These are phyloP conservation scores for Geotrichum klebahnii DNA, from an alignment of 1,139 yeast genomes.

Conservation along the genomic window DNA sequence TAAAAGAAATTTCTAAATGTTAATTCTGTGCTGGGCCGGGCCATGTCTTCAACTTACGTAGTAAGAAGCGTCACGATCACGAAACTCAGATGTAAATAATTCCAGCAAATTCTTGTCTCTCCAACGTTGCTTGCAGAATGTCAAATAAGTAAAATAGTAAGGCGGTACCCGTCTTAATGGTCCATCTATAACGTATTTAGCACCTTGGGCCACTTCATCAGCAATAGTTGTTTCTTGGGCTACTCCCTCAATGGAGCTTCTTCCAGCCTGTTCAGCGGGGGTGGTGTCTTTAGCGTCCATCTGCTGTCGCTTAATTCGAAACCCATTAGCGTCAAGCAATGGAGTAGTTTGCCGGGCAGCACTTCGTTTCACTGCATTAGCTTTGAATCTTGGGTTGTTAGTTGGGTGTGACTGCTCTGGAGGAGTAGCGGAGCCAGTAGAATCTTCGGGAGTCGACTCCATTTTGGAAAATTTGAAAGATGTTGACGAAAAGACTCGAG, in stretches of 20 bases:
- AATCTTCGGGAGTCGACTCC: background rate
- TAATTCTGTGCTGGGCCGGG: background rate
- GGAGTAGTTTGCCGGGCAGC: slow-evolving; percentile 15
- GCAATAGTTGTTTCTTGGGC: slow-evolving; percentile 28
- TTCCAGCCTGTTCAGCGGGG: slow-evolving; percentile 19
- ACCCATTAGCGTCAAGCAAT: slow-evolving; percentile 31
- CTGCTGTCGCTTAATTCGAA: slow-evolving; percentile 31
- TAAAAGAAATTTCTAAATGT: slow-evolving; percentile 1
- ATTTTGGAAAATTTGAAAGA: background rate
- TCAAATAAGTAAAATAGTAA: slow-evolving; percentile 80
- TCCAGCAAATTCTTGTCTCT: slow-evolving; percentile 66
- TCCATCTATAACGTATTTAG: slow-evolving; percentile 40
- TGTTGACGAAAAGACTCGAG: background rate
- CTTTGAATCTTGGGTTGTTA: slow-evolving; percentile 10
- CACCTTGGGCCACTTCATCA: slow-evolving; percentile 39
- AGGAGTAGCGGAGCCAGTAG: background rate
- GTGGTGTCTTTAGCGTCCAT: slow-evolving; percentile 25
- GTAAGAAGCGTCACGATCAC: slow-evolving; percentile 70
- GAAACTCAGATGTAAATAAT: slow-evolving; percentile 75
- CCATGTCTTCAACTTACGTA: slow-evolving; percentile 46
- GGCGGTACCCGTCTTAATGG: slow-evolving; percentile 70
- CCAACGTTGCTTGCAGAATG: slow-evolving; percentile 92
- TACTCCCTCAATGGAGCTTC: slow-evolving; percentile 1
- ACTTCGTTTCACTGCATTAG: background rate
- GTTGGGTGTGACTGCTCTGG: background rate